Percentiles rank a stretch among this genome's conserved stretches.
These are phyloP conservation scores for Gracilaria domingensis DNA, from an alignment of 23 red algal genomes.

Conservation along the genomic window DNA sequence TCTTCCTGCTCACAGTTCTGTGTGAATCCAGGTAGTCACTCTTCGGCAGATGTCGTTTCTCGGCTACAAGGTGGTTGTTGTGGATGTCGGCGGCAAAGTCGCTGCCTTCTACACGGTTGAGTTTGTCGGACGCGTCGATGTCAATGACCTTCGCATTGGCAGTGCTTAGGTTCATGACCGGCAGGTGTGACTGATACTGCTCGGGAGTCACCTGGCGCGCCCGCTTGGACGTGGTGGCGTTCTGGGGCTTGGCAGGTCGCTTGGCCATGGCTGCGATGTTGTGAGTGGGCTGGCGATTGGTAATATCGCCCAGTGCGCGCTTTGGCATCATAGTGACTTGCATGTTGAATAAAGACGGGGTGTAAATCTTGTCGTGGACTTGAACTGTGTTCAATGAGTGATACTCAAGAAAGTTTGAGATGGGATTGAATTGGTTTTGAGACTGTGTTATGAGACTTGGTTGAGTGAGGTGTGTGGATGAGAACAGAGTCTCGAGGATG, in stretches of 20 bases:
- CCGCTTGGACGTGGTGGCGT: neutral
- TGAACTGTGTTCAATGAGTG: neutral
- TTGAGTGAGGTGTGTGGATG: too few species aligned
- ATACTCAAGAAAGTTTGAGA: neutral
- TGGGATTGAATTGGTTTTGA: neutral
- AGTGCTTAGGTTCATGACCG: neutral
- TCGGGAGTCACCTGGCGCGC: neutral
- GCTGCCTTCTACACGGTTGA: slow-evolving; percentile 13
- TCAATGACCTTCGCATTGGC: neutral
- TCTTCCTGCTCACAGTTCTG: neutral
- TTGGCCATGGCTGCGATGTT: neutral
- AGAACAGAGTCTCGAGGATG: too few species aligned
- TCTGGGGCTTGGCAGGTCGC: neutral
- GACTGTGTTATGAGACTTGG: too few species aligned
- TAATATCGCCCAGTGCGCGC: neutral
- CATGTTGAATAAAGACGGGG: neutral
- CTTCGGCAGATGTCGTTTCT: neutral
- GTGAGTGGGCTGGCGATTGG: neutral
- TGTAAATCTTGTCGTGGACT: neutral
- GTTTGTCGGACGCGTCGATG: slow-evolving; percentile 12
- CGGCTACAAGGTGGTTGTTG: neutral
- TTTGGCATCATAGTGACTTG: neutral
- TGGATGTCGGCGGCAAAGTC: slow-evolving; percentile 2
- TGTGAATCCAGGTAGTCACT: neutral
- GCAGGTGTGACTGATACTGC: neutral